These are phyloP conservation scores for Rubia balearica DNA, from an alignment of 305 asterid species.

Conservation along the genomic window DNA sequence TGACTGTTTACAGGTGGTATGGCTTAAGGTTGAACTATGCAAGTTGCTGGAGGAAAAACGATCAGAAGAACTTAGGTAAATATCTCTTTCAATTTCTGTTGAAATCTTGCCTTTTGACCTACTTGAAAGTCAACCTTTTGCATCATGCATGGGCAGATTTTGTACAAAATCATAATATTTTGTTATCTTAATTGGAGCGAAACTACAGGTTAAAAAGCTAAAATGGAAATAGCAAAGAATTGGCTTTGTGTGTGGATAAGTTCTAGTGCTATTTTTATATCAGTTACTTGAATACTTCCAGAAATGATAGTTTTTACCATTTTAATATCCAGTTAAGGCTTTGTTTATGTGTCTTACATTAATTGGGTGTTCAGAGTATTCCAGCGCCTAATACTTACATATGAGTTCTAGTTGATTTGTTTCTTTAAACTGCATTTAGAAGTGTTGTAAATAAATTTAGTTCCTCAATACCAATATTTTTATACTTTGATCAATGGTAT, in stretches of 20 bases:
- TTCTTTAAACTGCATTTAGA: not conserved
- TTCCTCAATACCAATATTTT: not conserved
- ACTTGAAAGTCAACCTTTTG: not conserved
- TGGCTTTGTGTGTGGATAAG: not conserved
- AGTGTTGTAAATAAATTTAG: not conserved
- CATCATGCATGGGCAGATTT: not conserved
- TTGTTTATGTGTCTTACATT: not conserved
- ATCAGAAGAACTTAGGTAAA: slow-evolving; percentile 88
- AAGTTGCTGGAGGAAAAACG: slow-evolving; percentile 89
- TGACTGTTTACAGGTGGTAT: slow-evolving; percentile 52
- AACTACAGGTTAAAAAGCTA: not conserved
- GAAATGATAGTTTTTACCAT: not conserved
- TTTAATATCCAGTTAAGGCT: not conserved
- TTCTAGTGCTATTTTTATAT: not conserved
- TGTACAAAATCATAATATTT: not conserved
- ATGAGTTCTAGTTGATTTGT: slow-evolving; percentile 3
- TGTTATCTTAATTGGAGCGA: not conserved
- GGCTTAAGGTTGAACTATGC: slow-evolving; percentile 92
- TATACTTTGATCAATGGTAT: not conserved
- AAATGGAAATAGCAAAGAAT: slow-evolving; percentile 3
- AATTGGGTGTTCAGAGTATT: not conserved
- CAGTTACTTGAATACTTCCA: not conserved
- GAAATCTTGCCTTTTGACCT: not conserved
- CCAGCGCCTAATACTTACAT: not conserved
- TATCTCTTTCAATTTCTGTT: not conserved